Conservation (phyloP, 1,284 basidiomycete species). For the Ustilago trichophora region DNA sequence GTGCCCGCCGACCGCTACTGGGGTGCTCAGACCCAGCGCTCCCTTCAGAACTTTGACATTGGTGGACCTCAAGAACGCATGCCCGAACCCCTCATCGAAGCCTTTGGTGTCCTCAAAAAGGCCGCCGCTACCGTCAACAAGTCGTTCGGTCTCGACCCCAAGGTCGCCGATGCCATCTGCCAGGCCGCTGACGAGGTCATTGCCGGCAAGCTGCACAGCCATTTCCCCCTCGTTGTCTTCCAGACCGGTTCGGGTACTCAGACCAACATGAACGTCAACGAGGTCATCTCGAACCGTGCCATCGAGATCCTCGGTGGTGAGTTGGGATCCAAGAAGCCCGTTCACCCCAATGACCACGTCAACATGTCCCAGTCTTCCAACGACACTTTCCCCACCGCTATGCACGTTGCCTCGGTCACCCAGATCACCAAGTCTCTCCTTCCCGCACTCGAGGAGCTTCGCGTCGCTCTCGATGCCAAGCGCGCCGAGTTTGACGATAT, state of each 20-base stretch:
- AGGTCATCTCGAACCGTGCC: slow-evolving; percentile 98
- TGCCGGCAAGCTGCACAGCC: slow-evolving; percentile 80
- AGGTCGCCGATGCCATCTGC: slow-evolving; percentile 87
- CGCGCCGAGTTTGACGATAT: slow-evolving; percentile 72
- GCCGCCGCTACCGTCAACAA: slow-evolving; percentile 93
- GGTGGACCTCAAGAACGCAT: slow-evolving; percentile 92
- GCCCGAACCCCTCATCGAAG: slow-evolving; percentile 93
- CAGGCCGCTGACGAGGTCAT: slow-evolving; percentile 97
- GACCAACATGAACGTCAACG: slow-evolving; percentile 99
- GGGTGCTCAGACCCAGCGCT: slow-evolving; percentile 98
- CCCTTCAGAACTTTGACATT: slow-evolving; percentile 98
- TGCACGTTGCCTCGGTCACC: slow-evolving; percentile 96
- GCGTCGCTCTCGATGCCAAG: slow-evolving; percentile 84
- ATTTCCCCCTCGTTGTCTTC: slow-evolving; percentile 99
- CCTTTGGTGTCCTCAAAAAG: slow-evolving; percentile 97
- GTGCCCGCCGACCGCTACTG: slow-evolving; percentile 96
- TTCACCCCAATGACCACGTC: slow-evolving; percentile 99
- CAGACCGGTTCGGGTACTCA: slow-evolving; percentile 99
- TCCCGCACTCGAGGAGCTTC: slow-evolving; percentile 85
- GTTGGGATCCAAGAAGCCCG: slow-evolving; percentile 93
- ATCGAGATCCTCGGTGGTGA: slow-evolving; percentile 96
- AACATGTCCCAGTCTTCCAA: slow-evolving; percentile 99
- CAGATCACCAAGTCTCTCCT: slow-evolving; percentile 84
- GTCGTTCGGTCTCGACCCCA: slow-evolving; percentile 87
- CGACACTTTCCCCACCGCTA: slow-evolving; percentile 98